These are phyloP conservation scores for Phytophthora macrochlamydospora DNA, from an alignment of 352 stramenopile species.

Conservation along the genomic window DNA sequence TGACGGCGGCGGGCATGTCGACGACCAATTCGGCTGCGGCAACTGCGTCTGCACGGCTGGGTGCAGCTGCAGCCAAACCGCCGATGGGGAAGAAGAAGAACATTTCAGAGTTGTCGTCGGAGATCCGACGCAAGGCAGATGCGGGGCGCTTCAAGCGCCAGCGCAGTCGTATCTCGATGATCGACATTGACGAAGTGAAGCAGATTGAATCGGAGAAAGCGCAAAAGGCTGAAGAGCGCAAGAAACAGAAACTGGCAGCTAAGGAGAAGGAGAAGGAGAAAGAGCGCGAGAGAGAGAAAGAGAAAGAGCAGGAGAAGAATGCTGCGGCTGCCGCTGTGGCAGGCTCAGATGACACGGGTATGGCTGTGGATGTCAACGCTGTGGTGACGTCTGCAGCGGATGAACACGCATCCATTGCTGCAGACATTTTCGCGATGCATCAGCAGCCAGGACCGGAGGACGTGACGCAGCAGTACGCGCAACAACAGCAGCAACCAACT, in stretches of 20 bases:
- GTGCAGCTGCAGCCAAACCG: conserved; percentile 28
- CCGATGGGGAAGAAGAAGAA: conserved; percentile 66
- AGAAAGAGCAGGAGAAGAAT: conserved; percentile 41
- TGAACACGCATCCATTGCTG: conserved; percentile 40
- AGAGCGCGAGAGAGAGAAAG: conserved; percentile 37
- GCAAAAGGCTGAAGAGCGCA: conserved; percentile 82
- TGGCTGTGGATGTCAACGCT: conserved; percentile 12
- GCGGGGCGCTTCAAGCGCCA: conserved; percentile 84
- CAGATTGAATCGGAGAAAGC: conserved; percentile 89
- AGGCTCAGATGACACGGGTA: conserved; percentile 19
- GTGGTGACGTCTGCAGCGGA: conserved; percentile 17
- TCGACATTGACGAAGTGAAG: conserved; percentile 89
- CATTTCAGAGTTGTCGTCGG: conserved; percentile 71
- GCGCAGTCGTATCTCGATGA: conserved; percentile 87
- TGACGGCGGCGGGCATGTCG: conserved; percentile 11
- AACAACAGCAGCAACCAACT: conserved; percentile 16
- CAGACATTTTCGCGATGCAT: conserved; percentile 45
- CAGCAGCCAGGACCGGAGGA: conserved; percentile 36
- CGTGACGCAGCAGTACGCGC: conserved; percentile 20
- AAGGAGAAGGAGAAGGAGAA: conserved; percentile 49
- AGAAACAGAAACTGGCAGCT: conserved; percentile 64
- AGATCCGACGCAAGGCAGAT: conserved; percentile 86
- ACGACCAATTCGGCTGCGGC: conserved; percentile 4
- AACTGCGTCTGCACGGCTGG: conserved; percentile 30
- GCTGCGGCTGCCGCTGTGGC: conserved; percentile 6